Conservation (phyloP, 768 basidiomycete species). For the Russula foetens region DNA sequence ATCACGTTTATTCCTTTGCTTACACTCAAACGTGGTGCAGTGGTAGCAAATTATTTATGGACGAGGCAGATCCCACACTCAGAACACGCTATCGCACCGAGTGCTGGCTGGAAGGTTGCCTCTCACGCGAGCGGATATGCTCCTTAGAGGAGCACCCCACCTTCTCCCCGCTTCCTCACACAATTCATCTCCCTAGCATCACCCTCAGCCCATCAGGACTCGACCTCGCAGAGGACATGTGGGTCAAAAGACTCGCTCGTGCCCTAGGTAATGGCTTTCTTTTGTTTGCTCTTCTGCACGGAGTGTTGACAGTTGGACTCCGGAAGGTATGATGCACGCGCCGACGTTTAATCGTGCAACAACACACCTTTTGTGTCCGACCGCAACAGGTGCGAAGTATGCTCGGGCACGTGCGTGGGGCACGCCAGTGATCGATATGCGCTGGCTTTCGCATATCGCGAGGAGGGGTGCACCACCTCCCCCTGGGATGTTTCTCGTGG, state of each 20-base stretch:
- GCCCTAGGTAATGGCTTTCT: constrained; percentile 47
- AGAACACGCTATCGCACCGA: constrained; percentile 71
- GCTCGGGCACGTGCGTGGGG: constrained; percentile 76
- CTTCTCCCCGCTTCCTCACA: constrained; percentile 55
- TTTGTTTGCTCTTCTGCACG: background rate
- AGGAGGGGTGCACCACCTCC: constrained; percentile 40
- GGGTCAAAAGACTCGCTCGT: constrained; percentile 55
- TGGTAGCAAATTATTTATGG: constrained; percentile 58
- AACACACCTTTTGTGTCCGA: constrained; percentile 78
- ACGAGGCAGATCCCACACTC: constrained; percentile 41
- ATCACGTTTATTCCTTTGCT: background rate
- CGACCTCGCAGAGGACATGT: constrained; percentile 58
- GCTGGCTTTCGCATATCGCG: constrained; percentile 62
- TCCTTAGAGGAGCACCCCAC: constrained; percentile 57
- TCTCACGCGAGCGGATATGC: constrained; percentile 68
- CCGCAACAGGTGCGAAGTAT: constrained; percentile 62
- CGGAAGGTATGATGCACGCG: constrained; percentile 45
- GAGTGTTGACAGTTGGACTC: background rate
- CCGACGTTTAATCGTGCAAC: constrained; percentile 55
- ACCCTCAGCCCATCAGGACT: constrained; percentile 69
- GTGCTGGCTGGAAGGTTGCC: constrained; percentile 88
- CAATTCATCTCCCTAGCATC: constrained; percentile 54
- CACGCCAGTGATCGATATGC: constrained; percentile 59
- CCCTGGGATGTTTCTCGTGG: constrained; percentile 28
- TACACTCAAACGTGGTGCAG: constrained; percentile 29